Conservation (phyloP, 2,329 filamentous ascomycete genomes). For the Pseudogymnoascus sp. region DNA sequence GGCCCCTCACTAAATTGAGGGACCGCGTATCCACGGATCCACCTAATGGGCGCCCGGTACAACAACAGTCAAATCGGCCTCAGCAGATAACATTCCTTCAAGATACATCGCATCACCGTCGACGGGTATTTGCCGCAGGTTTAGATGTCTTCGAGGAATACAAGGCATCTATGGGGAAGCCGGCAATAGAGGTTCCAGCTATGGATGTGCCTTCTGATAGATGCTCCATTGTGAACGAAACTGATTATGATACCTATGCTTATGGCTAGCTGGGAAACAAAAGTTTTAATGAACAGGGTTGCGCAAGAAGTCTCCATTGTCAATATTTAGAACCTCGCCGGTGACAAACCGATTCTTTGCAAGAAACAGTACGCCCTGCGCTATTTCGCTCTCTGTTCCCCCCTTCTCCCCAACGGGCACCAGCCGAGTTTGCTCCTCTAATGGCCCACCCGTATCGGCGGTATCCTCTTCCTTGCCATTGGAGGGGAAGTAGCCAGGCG, state of each 20-base stretch:
- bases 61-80: too few relatives aligned
- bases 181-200: too few relatives aligned
- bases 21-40: too few relatives aligned
- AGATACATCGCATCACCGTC: too few relatives aligned
- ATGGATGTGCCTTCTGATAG: too few relatives aligned
- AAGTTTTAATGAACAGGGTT: neutral
- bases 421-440: neutral
- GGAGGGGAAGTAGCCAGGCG: constrained; percentile 47
- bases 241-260: neutral
- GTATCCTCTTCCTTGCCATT: constrained; percentile 44
- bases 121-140: too few relatives aligned
- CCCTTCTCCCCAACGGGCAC: constrained; percentile 38
- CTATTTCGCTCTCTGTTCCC: constrained; percentile 52
- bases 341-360: constrained; percentile 36
- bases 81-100: too few relatives aligned
- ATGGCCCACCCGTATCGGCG: constrained; percentile 33
- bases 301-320: constrained; percentile 35
- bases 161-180: too few relatives aligned
- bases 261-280: neutral
- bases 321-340: constrained; percentile 37
- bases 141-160: too few relatives aligned
- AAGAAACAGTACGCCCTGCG: constrained; percentile 45
- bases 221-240: too few relatives aligned
- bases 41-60: too few relatives aligned
- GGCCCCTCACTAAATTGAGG: too few relatives aligned